These are phyloP conservation scores for Colletotrichum truncatum DNA, from an alignment of 2,329 filamentous ascomycete species.

Conservation along the genomic window DNA sequence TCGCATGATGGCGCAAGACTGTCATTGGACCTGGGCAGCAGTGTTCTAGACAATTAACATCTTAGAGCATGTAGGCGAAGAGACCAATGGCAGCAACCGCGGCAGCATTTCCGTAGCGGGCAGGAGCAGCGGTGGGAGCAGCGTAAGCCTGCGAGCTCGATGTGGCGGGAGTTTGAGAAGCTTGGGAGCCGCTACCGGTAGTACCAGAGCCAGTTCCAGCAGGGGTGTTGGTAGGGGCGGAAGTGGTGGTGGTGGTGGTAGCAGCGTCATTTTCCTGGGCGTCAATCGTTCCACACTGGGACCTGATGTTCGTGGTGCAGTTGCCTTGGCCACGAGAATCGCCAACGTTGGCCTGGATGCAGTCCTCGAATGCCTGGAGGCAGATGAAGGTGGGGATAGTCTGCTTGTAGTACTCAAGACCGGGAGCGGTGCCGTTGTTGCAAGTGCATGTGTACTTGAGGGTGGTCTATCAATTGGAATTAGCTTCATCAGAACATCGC, in stretches of 20 bases:
- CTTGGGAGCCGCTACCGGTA: conserved; percentile 23
- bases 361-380: conserved; percentile 56
- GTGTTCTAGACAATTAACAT: not conserved
- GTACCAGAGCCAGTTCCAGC: conserved; percentile 2
- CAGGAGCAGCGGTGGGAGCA: conserved; percentile 52
- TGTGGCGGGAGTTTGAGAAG: conserved; percentile 29
- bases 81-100: conserved; percentile 61
- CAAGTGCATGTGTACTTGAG: conserved; percentile 61
- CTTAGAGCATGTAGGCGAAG: conserved; percentile 61
- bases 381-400: conserved; percentile 64
- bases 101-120: conserved; percentile 50
- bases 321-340: conserved; percentile 53
- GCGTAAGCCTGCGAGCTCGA: conserved; percentile 41
- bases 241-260: conserved; percentile 22
- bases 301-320: conserved; percentile 57
- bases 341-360: conserved; percentile 53
- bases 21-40: not conserved
- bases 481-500: conserved; percentile 1
- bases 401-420: conserved; percentile 62
- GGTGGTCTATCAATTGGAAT: conserved; percentile 41
- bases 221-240: conserved; percentile 24
- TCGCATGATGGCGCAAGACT: not conserved
- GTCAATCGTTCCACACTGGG: conserved; percentile 55
- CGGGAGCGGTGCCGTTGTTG: conserved; percentile 57
- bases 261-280: conserved; percentile 12